Percentiles rank a stretch among this genome's conserved stretches.
phyloP scores from a whole-genome alignment of 192 early-diverging fungal species.

The Coemansia sp. region DNA sequence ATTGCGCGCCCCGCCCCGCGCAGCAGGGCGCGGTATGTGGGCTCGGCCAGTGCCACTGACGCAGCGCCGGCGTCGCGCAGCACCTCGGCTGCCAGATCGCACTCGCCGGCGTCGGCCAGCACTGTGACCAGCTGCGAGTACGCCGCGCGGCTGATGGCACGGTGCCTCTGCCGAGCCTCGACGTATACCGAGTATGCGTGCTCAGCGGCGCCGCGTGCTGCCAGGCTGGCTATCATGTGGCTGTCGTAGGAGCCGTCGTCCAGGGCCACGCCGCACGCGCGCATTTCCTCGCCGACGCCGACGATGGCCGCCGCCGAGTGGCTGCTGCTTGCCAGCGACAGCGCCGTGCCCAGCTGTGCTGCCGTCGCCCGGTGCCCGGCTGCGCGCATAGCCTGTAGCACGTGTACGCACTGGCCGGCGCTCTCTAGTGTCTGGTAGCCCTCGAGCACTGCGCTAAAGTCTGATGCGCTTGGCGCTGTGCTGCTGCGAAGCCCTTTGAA shows the following conservation, averaged over 20 bases:
- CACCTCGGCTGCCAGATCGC: constrained; percentile 20
- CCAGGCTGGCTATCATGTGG: constrained; percentile 21
- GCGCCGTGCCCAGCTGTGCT: constrained; percentile 36
- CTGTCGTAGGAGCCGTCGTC: constrained; percentile 21
- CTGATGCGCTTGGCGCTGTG: not conserved
- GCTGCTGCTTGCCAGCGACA: constrained; percentile 11
- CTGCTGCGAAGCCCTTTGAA: constrained; percentile 6
- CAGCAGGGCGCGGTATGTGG: constrained; percentile 20
- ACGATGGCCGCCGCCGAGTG: constrained; percentile 1
- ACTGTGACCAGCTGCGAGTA: constrained; percentile 5
- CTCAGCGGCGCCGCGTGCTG: constrained; percentile 17
- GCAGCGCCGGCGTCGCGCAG: constrained; percentile 9
- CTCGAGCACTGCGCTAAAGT: constrained; percentile 34
- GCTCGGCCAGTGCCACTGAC: constrained; percentile 11
- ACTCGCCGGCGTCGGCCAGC: constrained; percentile 32
- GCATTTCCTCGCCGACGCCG: constrained; percentile 37
- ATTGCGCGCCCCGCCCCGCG: constrained; percentile 12
- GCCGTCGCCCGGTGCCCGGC: not conserved
- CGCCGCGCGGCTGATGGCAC: constrained; percentile 1
- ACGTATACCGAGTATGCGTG: constrained; percentile 28
- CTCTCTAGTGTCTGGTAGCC: constrained; percentile 23
- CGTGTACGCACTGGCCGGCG: constrained; percentile 8
- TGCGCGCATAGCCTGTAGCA: constrained; percentile 37
- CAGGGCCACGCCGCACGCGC: constrained; percentile 17
- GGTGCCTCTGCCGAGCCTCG: constrained; percentile 15